Percentiles rank a stretch among this genome's conserved stretches.
Conservation (phyloP, 2,329 filamentous ascomycete genomes). For the Aspergillus costaricaensis region DNA sequence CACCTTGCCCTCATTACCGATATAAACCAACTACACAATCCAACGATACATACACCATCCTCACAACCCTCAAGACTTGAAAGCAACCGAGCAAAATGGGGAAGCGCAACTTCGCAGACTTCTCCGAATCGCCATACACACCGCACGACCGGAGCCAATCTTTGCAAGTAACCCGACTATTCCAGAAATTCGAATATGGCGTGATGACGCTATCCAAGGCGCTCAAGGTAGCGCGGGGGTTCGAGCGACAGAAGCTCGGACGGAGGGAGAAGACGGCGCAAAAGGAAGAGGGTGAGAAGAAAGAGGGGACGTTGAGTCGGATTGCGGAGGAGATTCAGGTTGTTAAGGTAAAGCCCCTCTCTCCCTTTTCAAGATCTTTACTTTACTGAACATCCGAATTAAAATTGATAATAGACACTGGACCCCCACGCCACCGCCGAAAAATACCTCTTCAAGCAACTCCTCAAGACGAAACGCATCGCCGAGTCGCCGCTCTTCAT, state of each 20-base stretch:
- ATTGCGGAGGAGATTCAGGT: constrained; percentile 58
- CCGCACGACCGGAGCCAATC: constrained; percentile 27
- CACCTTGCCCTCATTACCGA: neutral
- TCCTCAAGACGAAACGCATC: constrained; percentile 60
- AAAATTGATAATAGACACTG: constrained; percentile 43
- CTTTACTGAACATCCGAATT: constrained; percentile 13
- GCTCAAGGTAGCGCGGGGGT: constrained; percentile 60
- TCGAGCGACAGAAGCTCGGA: constrained; percentile 65
- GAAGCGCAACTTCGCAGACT: constrained; percentile 44
- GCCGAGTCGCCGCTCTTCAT: constrained; percentile 53
- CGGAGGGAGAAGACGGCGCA: constrained; percentile 59
- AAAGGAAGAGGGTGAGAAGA: constrained; percentile 41
- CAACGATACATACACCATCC: no score
- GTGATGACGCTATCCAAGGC: constrained; percentile 54
- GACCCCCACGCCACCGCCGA: constrained; percentile 54
- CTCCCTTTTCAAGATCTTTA: no score
- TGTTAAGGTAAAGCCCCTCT: constrained; percentile 50
- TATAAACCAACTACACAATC: neutral
- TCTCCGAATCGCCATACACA: constrained; percentile 15
- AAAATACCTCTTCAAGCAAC: constrained; percentile 58
- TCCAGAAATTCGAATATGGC: constrained; percentile 52
- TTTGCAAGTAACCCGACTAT: constrained; percentile 41
- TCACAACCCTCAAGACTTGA: no score
- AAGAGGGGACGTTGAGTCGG: constrained; percentile 40
- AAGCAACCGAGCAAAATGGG: constrained; percentile 31